These are phyloP conservation scores for Aureobasidium namibiae DNA, from an alignment of 2,329 filamentous ascomycete genomes.

Conservation along the genomic window DNA sequence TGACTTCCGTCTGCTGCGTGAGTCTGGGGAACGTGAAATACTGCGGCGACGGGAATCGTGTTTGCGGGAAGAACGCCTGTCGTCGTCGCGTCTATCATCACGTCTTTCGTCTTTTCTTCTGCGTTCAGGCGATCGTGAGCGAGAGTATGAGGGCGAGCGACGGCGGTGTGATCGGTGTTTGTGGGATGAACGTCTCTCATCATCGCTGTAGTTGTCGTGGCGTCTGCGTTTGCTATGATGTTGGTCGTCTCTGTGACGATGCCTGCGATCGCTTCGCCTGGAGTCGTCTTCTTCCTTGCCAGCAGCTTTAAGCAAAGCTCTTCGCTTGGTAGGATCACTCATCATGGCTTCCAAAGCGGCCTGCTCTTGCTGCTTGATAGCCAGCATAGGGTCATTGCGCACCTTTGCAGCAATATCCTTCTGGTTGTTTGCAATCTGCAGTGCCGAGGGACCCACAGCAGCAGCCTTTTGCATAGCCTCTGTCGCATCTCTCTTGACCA, in stretches of 20 bases:
- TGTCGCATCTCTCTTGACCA: conserved; percentile 73
- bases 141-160: conserved; percentile 28
- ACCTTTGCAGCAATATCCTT: conserved; percentile 81
- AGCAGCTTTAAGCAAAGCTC: conserved; percentile 52
- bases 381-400: conserved; percentile 79
- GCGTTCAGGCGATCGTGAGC: conserved; percentile 25
- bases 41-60: not conserved
- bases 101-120: conserved; percentile 11
- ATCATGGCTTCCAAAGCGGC: conserved; percentile 54
- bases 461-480: conserved; percentile 54
- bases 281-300: conserved; percentile 24
- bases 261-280: conserved; percentile 22
- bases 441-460: conserved; percentile 42
- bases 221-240: conserved; percentile 25
- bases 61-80: conserved; percentile 1
- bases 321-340: conserved; percentile 62
- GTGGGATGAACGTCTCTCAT: conserved; percentile 25
- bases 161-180: conserved; percentile 26
- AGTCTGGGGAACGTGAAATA: conserved; percentile 5
- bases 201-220: conserved; percentile 23
- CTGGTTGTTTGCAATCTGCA: conserved; percentile 62
- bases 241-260: conserved; percentile 24
- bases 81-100: not conserved
- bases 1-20: conserved; percentile 1
- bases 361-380: conserved; percentile 81